Evolutionary conservation across 1,139 yeast genomes (phyloP), one percentile per base, ranked within the genome.

Genomic region (Yamadazyma taylorii): DNA sequence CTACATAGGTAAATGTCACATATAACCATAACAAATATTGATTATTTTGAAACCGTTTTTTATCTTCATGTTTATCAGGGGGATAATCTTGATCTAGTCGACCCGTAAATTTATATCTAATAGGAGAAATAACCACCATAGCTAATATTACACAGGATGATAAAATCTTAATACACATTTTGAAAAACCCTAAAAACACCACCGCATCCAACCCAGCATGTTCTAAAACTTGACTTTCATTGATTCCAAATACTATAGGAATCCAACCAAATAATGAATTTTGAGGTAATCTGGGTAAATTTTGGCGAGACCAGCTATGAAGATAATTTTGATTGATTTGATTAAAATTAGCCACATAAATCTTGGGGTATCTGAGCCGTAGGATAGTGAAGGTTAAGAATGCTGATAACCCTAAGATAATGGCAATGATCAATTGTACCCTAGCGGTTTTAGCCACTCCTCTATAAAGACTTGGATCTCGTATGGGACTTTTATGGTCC

Each of bases 201-300:
- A 78, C 89, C 0, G 97, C 97, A 62, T 92, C 98, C 30, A 92
- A 65, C 0, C 98, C 98, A 1, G 97, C 96, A 54, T 83, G 84
- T 43, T 87, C 90, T 37, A 92, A 68, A 2, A 92, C 78, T 47
- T 89, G 88, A 24, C 78, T 75, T 51, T 92, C 97, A 17, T 74
- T 71, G 13, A 89, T 79, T 13, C 61, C 61, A 56, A 77, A 78
- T 13, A 90, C 63, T 0, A 79, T 76, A 1, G 81, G 75, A 6
- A 90, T 68, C 96, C 97, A 90, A 1, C 92, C 88, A 51, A 89
- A 81, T 16, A 85, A 55, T 4, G 86, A 72, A 34, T 50, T 58
- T 15, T 32, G 30, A 16, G 73, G 76, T 29, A 66, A 52, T 39
- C 51, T 48, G 13, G 74, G 71, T 33, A 68, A 52, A 49, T 63